Evolutionary conservation across 148 eudicot genomes (phyloP), one percentile per base, ranked within the genome.

Genomic region (Chenopodium formosanum): DNA sequence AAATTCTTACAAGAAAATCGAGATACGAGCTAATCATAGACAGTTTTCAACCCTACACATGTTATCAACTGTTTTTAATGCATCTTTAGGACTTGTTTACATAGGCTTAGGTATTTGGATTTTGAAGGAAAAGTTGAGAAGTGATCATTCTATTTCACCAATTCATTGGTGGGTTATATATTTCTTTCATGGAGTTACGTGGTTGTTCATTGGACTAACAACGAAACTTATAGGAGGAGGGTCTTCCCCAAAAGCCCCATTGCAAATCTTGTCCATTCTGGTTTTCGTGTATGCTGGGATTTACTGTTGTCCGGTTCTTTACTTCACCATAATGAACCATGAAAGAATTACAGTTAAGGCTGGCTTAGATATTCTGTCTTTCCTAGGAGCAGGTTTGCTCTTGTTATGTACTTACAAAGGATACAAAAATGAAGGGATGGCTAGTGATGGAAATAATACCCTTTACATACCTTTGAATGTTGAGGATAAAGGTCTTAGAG

Each of bases 361-460:
- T 46, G 85, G 82, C 44, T 85, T 91, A 47, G 97, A 93, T 85
- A 74, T 83, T 16, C 53, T 89, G 8, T 84, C 84, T 31, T 88
- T 91, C 83, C 32, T 90, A 27, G 97, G 97, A 84, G 91, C 90
- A 19, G 56, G 85, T 79, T 84, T 93, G 40, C 72, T 93, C 82
- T 77, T 93, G 79, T 58, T 87, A 25, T 87, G 91, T 79, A 78
- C 90, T 67, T 93, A 87, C 76, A 91, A 77, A 84, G 91, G 92
- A 20, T 86, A 70, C 79, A 84, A 80, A 73, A 60, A 79, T 79
- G 91, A 83, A 47, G 88, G 75, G 17, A 86, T 77, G 64, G 23
- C 16, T 50, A 20, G 19, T n/a, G 32, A 80, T 56, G 88, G 60
- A 29, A 80, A 20, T 64, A 72, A 20, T 56, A 74, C 73, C 78